Base-by-base conservation (phyloP, 169 alveolate species). In the Cryptosporidium meleagridis region DNA sequence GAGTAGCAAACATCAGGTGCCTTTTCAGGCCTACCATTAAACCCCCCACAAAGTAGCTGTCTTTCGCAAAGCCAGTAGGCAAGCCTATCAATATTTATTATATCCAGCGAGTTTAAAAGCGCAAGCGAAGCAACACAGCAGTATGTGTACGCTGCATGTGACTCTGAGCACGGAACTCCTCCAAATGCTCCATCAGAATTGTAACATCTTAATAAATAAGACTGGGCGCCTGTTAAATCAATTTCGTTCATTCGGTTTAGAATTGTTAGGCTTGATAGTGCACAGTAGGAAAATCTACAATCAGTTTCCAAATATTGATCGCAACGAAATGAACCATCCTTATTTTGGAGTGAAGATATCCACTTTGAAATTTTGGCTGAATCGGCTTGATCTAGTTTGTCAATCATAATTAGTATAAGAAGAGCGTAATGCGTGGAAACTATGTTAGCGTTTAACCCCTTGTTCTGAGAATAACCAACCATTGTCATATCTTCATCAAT, bases 11-110 rank as follows among this genome's bases (percentile, higher is more conserved):
- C 98, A 89, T 97, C 99, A 7, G 99, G 98, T 45, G 96, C 93
- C 94, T 97, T 97, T 91, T 97, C 99, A 33, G 99, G 98, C 70
- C 99, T 95, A 33, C 99, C 99, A 93, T 97, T 97, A 75, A 97
- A 97, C 41, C 99, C 99, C 29, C 99, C 99, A 85, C 96, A 93
- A 44, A 89, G 92, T 41, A 98, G 97, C 91, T 97, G 97, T 70
- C 99, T 93, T 48, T 96, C 96, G 70, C 97, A 92, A 23, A 97
- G 87, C 99, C 99, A 97, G 71, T 62, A 41, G 4, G 80, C 45
- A 29, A 95, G 69, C 48, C 92, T 92, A 53, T 94, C 96, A 55
- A 89, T 91, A 86, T 96, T 95, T 23, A 96, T 75, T 29, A 93
- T 53, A 92, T 95, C 96, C 14, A 94, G 85, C 53, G 94, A 93